phyloP scores from a whole-genome alignment of 139 green algal genomes.

The Chlamydomonas schloesseri region DNA sequence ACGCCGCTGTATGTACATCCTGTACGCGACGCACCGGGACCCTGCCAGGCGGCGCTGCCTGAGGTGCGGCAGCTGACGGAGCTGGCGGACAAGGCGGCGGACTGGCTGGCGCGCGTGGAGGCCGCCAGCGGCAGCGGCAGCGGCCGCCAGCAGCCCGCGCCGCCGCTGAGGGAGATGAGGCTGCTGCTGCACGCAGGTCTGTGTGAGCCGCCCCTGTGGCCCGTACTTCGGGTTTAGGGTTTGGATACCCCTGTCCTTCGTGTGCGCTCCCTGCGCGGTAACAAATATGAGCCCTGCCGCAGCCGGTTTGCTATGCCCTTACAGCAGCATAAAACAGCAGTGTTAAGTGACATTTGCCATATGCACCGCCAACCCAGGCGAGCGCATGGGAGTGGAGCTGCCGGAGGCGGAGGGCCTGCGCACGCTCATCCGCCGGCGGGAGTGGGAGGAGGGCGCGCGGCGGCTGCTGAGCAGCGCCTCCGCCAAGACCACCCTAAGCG shows the following conservation, averaged over 20 bases:
- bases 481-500: conserved; percentile 1
- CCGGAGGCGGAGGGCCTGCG: conserved; percentile 44
- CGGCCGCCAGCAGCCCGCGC: background rate
- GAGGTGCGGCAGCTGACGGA: conserved; percentile 41
- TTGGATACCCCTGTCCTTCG: too few relatives aligned
- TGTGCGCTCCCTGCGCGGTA: too few relatives aligned
- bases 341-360: too few relatives aligned
- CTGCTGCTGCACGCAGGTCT: conserved; percentile 60
- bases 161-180: conserved; percentile 58
- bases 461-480: conserved; percentile 13
- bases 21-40: too few relatives aligned
- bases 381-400: conserved; percentile 53
- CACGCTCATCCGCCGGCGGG: conserved; percentile 45
- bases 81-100: conserved; percentile 41
- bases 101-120: conserved; percentile 51
- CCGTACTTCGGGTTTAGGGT: too few relatives aligned
- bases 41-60: conserved; percentile 28
- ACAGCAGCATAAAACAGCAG: too few relatives aligned
- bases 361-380: background rate
- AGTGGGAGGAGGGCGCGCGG: conserved; percentile 60
- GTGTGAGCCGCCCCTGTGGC: too few relatives aligned
- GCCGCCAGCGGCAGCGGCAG: background rate
- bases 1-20: too few relatives aligned
- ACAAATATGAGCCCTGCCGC: too few relatives aligned
- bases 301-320: too few relatives aligned